phyloP scores from a whole-genome alignment of 2,329 filamentous ascomycete species.

The Zymoseptoria ardabiliae region DNA sequence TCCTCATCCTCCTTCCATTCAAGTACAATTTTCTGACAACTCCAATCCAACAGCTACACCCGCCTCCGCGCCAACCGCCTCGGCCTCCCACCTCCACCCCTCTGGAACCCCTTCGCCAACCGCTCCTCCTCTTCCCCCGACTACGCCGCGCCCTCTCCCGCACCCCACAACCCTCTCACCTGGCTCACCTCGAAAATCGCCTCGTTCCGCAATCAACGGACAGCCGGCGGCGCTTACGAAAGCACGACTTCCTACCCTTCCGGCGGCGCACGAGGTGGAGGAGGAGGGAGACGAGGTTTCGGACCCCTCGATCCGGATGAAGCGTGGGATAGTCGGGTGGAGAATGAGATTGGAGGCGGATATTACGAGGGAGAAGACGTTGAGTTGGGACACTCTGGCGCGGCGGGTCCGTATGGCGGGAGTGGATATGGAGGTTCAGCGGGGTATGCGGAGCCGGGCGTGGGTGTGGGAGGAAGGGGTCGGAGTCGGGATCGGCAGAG shows the following conservation, averaged over 20 bases:
- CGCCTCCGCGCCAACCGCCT: slow-evolving; percentile 65
- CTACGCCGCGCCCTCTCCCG: slow-evolving; percentile 48
- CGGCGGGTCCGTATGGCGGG: slow-evolving; percentile 32
- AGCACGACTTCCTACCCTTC: slow-evolving; percentile 28
- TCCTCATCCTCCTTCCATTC: no score
- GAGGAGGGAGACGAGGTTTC: slow-evolving; percentile 45
- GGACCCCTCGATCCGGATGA: slow-evolving; percentile 72
- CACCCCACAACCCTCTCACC: slow-evolving; percentile 56
- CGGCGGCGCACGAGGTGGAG: slow-evolving; percentile 14
- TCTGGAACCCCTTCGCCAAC: slow-evolving; percentile 60
- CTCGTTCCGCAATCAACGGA: slow-evolving; percentile 58
- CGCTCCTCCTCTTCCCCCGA: slow-evolving; percentile 17
- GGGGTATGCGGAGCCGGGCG: slow-evolving; percentile 4
- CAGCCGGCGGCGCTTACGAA: slow-evolving; percentile 47
- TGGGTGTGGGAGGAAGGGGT: slow-evolving; percentile 33
- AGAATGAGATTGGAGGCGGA: slow-evolving; percentile 61
- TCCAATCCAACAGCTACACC: slow-evolving; percentile 45
- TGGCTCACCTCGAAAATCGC: slow-evolving; percentile 65
- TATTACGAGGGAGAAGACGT: slow-evolving; percentile 58
- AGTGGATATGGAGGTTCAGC: slow-evolving; percentile 29
- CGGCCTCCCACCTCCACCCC: slow-evolving; percentile 64
- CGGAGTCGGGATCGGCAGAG: slow-evolving; percentile 44
- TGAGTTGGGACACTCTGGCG: slow-evolving; percentile 46
- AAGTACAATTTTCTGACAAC: background rate
- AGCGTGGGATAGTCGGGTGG: slow-evolving; percentile 76